These are phyloP conservation scores for Pythium myriotylum DNA, from an alignment of 352 stramenopile species.

Conservation along the genomic window DNA sequence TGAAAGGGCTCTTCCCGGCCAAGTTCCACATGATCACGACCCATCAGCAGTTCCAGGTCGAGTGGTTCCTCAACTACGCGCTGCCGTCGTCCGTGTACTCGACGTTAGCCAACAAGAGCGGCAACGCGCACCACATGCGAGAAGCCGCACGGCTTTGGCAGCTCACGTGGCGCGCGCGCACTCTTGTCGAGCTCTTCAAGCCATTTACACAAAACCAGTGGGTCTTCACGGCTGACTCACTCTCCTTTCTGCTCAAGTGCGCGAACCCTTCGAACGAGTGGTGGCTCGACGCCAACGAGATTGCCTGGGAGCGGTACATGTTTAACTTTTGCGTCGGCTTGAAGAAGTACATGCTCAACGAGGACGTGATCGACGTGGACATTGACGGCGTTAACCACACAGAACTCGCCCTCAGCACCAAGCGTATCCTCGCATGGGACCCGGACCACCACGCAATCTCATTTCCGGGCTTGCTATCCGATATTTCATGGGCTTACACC, in stretches of 20 bases:
- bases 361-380: conserved; percentile 85
- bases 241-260: conserved; percentile 35
- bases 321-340: conserved; percentile 85
- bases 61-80: conserved; percentile 82
- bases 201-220: conserved; percentile 88
- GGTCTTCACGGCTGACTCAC: conserved; percentile 67
- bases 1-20: conserved; percentile 47
- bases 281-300: conserved; percentile 72
- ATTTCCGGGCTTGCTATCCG: conserved; percentile 81
- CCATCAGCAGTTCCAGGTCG: conserved; percentile 79
- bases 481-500: conserved; percentile 90
- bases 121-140: conserved; percentile 63
- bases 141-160: conserved; percentile 70
- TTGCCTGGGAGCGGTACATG: conserved; percentile 86
- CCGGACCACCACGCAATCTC: conserved; percentile 88
- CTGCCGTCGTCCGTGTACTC: conserved; percentile 84
- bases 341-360: conserved; percentile 82
- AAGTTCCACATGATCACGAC: conserved; percentile 84
- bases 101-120: conserved; percentile 66
- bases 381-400: conserved; percentile 82
- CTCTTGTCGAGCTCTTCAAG: conserved; percentile 83
- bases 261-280: conserved; percentile 35
- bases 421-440: conserved; percentile 86
- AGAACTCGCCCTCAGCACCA: conserved; percentile 75
- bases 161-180: conserved; percentile 76